Percentiles rank a stretch among this genome's conserved stretches.
Evolutionary conservation across 2,329 filamentous ascomycete species (phyloP).

Genomic region (Myotisia sp.): DNA sequence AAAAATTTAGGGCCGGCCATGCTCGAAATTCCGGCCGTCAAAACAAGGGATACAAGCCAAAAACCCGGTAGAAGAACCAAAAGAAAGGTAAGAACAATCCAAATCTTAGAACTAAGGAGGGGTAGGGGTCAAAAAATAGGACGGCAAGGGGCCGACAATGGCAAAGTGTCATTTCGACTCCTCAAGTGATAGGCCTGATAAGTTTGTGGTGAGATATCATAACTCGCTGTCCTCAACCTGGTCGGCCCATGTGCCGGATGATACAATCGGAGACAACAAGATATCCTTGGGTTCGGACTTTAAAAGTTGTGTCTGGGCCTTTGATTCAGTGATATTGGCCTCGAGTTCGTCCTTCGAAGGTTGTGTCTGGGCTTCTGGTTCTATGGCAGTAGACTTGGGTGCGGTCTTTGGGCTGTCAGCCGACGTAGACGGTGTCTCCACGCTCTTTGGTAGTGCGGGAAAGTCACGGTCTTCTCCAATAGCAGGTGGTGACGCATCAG

Average conservation of each 20-base stretch:
- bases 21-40: no score
- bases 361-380: neutral
- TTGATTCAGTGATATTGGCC: neutral
- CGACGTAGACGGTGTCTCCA: no score
- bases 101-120: no score
- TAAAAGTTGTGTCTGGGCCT: neutral
- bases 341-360: neutral
- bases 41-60: no score
- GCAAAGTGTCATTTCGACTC: no score
- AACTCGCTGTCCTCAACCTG: conserved; percentile 3
- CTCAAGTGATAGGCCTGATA: no score
- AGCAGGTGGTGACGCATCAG: neutral
- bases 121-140: no score
- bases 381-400: neutral
- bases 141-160: no score
- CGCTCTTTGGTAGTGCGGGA: neutral
- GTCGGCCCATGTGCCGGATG: conserved; percentile 4
- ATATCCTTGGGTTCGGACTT: neutral
- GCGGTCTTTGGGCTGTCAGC: neutral
- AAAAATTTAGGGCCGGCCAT: no score
- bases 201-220: no score
- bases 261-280: neutral
- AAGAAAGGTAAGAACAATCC: no score
- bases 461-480: conserved; percentile 1
- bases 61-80: no score